Conservation (phyloP, 1,139 yeast genomes). For the Debaryomyces robertsiae region DNA sequence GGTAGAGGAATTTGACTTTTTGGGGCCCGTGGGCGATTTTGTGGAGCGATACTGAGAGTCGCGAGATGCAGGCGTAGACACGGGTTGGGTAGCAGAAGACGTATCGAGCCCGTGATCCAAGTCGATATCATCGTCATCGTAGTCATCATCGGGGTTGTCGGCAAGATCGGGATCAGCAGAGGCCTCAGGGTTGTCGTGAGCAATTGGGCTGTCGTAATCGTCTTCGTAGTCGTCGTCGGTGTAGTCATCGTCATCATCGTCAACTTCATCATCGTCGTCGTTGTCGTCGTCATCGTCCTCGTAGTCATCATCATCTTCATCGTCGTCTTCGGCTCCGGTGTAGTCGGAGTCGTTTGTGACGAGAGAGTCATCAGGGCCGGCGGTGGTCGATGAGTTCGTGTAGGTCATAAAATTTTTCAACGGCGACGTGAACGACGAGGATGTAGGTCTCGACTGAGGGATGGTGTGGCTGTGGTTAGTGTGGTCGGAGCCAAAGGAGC, state of each 20-base stretch:
- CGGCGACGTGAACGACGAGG: conserved; percentile 45
- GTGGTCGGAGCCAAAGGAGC: conserved; percentile 11
- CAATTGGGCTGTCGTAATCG: conserved; percentile 24
- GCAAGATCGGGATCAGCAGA: conserved; percentile 21
- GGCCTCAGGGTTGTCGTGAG: conserved; percentile 27
- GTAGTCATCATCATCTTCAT: conserved; percentile 21
- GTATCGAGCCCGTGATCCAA: conserved; percentile 3
- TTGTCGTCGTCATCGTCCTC: conserved; percentile 22
- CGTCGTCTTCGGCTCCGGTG: conserved; percentile 20
- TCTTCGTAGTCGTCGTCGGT: conserved; percentile 35
- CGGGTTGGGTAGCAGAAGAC: neutral
- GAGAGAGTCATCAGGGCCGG: conserved; percentile 14
- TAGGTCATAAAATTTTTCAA: conserved; percentile 44
- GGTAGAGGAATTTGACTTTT: neutral
- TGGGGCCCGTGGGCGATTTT: too few relatives aligned
- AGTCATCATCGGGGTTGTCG: conserved; percentile 11
- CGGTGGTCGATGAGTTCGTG: neutral
- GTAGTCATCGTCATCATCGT: conserved; percentile 33
- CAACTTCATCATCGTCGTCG: conserved; percentile 27
- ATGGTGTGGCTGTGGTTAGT: conserved; percentile 2
- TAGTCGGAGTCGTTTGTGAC: conserved; percentile 18
- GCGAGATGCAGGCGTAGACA: conserved; percentile 2
- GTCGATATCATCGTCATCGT: conserved; percentile 6
- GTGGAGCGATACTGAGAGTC: too few relatives aligned
- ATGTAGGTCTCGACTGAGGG: conserved; percentile 32